Evolutionary conservation across 129 eudicot species (phyloP), one percentile per base, ranked within the genome.

Genomic region (Escallonia herrerae): DNA sequence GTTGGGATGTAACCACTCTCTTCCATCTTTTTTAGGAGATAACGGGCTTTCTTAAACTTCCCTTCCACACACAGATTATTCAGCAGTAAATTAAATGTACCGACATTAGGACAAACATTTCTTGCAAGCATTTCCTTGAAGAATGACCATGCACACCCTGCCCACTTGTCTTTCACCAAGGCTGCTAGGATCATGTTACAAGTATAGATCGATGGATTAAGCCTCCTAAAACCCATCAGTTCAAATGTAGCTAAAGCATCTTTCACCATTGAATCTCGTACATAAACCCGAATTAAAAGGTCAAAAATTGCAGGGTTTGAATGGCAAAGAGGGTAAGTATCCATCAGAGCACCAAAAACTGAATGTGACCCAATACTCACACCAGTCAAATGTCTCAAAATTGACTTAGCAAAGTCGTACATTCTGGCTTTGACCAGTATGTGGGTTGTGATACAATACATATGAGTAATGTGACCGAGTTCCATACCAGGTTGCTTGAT

Each of bases 261-360:
- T 52, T 69, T 64, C 68, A 81, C 67, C 70, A 66, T 63, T 42
- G 79, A 76, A 8, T 77, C 74, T 60, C 64, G 65, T 64, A 88
- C 74, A 72, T 83, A 87, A 77, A 83, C 82, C 74, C 87, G 72
- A 40, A 87, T 85, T 65, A 91, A 71, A 70, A 91, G 77, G 75
- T 91, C 97, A 63, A 87, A 91, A 73, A 91, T 87, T 12, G 95
- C 81, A 33, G 97, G 97, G 79, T 76, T 91, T n/a, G 97, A 91
- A n/a, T 83, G 79, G 67, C 97, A 85, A 63, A 91, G 72, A 56
- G 74, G 81, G 79, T 87, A 91, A 7, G 96, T 91, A 52, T 84
- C 85, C 95, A 91, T 85, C 10, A 91, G 89, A 71, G 76, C 83
- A 56, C 60, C 12, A 77, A 91, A 87, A 81, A 87, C 48, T 8